Conservation (phyloP, 1,139 yeast genomes). For the Geotrichum cucujoidarum region DNA sequence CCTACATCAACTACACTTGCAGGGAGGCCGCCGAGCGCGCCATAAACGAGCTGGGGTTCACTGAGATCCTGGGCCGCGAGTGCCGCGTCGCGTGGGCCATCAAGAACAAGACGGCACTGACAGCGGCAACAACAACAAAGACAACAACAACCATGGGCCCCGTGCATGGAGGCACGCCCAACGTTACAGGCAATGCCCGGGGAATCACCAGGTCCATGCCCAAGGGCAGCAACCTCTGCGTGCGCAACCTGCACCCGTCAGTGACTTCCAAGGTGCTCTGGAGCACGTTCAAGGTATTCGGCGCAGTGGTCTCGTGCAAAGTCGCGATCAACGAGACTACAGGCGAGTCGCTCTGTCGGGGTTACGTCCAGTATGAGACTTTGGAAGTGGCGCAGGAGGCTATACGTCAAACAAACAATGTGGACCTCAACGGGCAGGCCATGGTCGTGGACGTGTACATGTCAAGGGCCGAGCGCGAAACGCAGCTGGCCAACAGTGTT, state of each 20-base stretch:
- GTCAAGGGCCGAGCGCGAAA: constrained; percentile 69
- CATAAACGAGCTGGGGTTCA: constrained; percentile 44
- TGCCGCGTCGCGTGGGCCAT: constrained; percentile 51
- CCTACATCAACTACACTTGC: constrained; percentile 44
- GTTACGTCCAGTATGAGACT: constrained; percentile 83
- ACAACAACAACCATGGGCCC: constrained; percentile 35
- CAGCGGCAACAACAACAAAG: too few species aligned
- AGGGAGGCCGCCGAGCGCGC: constrained; percentile 41
- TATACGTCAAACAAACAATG: constrained; percentile 82
- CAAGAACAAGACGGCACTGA: too few species aligned
- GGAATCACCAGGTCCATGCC: constrained; percentile 6
- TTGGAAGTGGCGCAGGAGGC: constrained; percentile 79
- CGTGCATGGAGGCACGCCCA: not conserved
- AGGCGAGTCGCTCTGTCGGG: constrained; percentile 79
- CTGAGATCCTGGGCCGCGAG: constrained; percentile 40
- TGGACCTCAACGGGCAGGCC: constrained; percentile 80
- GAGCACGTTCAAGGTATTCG: constrained; percentile 82
- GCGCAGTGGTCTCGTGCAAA: constrained; percentile 78
- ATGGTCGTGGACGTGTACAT: constrained; percentile 82
- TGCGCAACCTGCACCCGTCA: constrained; percentile 62
- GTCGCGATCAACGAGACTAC: constrained; percentile 68
- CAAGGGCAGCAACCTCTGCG: constrained; percentile 34
- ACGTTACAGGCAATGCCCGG: too few species aligned
- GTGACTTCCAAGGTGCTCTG: constrained; percentile 84
- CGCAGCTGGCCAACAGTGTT: constrained; percentile 52